A percentile compares a stretch with the other conserved stretches of the same genome.
Evolutionary conservation across 805 yeast species (phyloP).

Genomic region (Teunomyces atbi): DNA sequence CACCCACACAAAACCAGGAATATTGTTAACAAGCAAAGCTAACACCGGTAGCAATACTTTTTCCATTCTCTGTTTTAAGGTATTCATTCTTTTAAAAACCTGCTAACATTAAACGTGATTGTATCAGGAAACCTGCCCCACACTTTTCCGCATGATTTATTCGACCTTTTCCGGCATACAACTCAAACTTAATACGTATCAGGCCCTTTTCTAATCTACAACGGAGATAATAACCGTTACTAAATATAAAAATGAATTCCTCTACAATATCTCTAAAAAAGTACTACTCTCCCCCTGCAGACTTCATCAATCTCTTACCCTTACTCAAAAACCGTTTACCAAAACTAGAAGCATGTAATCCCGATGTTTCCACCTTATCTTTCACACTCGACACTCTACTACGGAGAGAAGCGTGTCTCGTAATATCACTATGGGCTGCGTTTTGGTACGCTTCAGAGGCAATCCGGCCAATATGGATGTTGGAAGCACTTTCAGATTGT

Average conservation of each 20-base stretch:
- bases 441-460: slow-evolving; percentile 67
- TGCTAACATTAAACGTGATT: neutral
- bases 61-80: neutral
- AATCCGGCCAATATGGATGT: slow-evolving; percentile 48
- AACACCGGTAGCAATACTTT: slow-evolving; percentile 20
- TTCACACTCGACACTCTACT: slow-evolving; percentile 48
- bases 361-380: slow-evolving; percentile 46
- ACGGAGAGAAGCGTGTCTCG: slow-evolving; percentile 47
- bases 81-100: neutral
- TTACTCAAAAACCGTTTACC: slow-evolving; percentile 56
- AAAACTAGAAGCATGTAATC: slow-evolving; percentile 49
- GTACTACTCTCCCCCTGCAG: slow-evolving; percentile 2
- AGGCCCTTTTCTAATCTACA: too few species aligned
- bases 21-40: slow-evolving; percentile 30
- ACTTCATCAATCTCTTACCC: slow-evolving; percentile 51
- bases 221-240: too few species aligned
- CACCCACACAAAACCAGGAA: slow-evolving; percentile 41
- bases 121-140: neutral
- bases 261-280: neutral
- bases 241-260: neutral
- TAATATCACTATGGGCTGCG: slow-evolving; percentile 55
- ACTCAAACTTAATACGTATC: neutral
- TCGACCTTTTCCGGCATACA: neutral
- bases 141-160: neutral
- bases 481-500: slow-evolving; percentile 31